These are phyloP conservation scores for Bryoglossum gracile DNA, from an alignment of 495 filamentous ascomycete species.

Conservation along the genomic window DNA sequence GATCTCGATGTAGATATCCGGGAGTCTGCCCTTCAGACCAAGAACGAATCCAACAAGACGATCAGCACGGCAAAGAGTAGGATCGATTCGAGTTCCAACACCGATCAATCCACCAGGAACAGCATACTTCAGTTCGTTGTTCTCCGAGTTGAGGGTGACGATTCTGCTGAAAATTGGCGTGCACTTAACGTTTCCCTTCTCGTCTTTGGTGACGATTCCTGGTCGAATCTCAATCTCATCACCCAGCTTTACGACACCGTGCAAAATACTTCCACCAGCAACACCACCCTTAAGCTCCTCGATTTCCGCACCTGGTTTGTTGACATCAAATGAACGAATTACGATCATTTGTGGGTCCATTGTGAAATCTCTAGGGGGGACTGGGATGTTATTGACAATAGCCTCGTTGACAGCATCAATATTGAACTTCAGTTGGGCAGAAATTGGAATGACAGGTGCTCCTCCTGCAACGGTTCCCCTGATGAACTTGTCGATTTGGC, in stretches of 20 bases:
- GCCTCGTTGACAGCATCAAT: slow-evolving; percentile 96
- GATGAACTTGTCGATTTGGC: slow-evolving; percentile 96
- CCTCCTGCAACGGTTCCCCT: slow-evolving; percentile 93
- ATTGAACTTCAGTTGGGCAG: slow-evolving; percentile 98
- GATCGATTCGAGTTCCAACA: slow-evolving; percentile 95
- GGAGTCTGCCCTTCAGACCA: slow-evolving; percentile 82
- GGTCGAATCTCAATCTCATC: slow-evolving; percentile 98
- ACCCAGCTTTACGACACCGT: slow-evolving; percentile 88
- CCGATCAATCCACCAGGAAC: slow-evolving; percentile 95
- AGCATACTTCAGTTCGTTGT: slow-evolving; percentile 95
- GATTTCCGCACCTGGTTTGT: slow-evolving; percentile 99
- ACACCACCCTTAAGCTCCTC: slow-evolving; percentile 98
- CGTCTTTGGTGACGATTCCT: slow-evolving; percentile 89
- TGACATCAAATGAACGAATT: slow-evolving; percentile 97
- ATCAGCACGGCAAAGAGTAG: slow-evolving; percentile 95
- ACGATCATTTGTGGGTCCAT: slow-evolving; percentile 95
- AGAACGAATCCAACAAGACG: slow-evolving; percentile 97
- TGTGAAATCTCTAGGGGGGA: slow-evolving; percentile 82
- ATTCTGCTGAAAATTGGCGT: slow-evolving; percentile 93
- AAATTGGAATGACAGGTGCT: slow-evolving; percentile 95
- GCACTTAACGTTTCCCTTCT: slow-evolving; percentile 90
- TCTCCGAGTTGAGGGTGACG: slow-evolving; percentile 90
- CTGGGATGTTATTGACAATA: slow-evolving; percentile 86
- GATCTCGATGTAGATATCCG: slow-evolving; percentile 92
- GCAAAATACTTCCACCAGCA: slow-evolving; percentile 92